Base-by-base conservation (phyloP, 2,329 filamentous ascomycete species). In the Venturia aucupariae region DNA sequence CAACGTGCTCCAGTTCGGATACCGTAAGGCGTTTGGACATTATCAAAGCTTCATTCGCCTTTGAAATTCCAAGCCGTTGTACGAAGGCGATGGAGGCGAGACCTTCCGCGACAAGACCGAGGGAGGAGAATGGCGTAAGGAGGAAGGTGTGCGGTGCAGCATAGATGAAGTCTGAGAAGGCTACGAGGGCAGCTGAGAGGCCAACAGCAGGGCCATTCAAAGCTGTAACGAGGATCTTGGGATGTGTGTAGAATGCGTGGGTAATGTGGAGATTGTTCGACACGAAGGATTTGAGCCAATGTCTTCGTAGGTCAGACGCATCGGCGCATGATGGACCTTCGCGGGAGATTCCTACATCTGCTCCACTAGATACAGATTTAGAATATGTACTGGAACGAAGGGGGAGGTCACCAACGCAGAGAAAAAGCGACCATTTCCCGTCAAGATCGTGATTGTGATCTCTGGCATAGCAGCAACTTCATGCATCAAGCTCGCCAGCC, bases 191-290 rank as follows among this genome's bases (percentile, higher is more conserved):
- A 0, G 93, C 94, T 1, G 89, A 90, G 39, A 97, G 86, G 6
- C 94, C 94, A 63, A 99, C 83, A 13, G 87, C 92, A 6, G 94
- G 94, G 3, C 93, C 94, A 78, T 97, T 97, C 68, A 97, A 86
- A 0, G 90, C 94, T 0, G 88, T 87, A 66, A 97, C 84, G 30
- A 97, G 89, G 76, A 97, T 89, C 79, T 97, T 97, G 70, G 92
- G 90, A 78, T 97, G 94, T 17, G 86, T 87, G 80, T 94, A 92
- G 80, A 97, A 96, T 70, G 91, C 88, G 70, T 90, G 88, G 2
- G 92, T 94, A 71, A 90, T 84, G 81, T 96, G 90, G 65, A 97
- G 84, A 81, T 97, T 97, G 81, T 89, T 88, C 69, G 88, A 81
- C 13, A 90, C 88, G 76, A 97, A 96, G 72, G 74, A 79, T 62